These are phyloP conservation scores for Globisporangium echinulatum DNA, from an alignment of 352 stramenopile genomes.

Conservation along the genomic window DNA sequence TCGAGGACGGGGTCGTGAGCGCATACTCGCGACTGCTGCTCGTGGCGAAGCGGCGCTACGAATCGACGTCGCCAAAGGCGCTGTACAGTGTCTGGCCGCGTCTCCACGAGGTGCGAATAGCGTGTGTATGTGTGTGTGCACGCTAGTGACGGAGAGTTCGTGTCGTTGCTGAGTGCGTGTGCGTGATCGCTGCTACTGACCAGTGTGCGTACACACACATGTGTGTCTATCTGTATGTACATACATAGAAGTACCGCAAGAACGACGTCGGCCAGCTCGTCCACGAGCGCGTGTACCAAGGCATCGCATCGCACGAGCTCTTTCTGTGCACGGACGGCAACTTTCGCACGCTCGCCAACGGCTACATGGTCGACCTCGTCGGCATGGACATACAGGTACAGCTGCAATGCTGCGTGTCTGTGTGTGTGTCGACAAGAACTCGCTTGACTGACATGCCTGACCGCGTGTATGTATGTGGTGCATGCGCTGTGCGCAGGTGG, in stretches of 20 bases:
- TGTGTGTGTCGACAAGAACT: too few species aligned
- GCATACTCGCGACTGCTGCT: slow-evolving; percentile 64
- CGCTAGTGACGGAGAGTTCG: not conserved
- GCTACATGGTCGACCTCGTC: slow-evolving; percentile 55
- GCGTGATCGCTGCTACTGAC: not conserved
- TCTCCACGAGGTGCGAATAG: slow-evolving; percentile 4
- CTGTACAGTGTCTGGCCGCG: slow-evolving; percentile 68
- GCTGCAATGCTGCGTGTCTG: too few species aligned
- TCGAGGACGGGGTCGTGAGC: slow-evolving; percentile 58
- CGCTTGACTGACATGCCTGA: not conserved
- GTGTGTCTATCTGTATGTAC: not conserved
- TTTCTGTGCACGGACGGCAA: slow-evolving; percentile 67
- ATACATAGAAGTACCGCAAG: slow-evolving; percentile 5
- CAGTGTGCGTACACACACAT: not conserved
- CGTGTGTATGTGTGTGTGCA: not conserved
- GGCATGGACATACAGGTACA: slow-evolving; percentile 67
- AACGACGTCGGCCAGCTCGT: slow-evolving; percentile 35
- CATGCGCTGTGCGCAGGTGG: slow-evolving; percentile 28
- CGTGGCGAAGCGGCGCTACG: slow-evolving; percentile 36
- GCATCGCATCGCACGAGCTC: slow-evolving; percentile 36
- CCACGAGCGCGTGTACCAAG: slow-evolving; percentile 37
- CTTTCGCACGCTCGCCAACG: slow-evolving; percentile 42
- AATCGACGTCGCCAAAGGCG: slow-evolving; percentile 29
- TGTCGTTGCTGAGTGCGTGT: not conserved
- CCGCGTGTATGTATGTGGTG: not conserved